phyloP scores from a whole-genome alignment of 164 flowering plant genomes.

The Kingdonia uniflora region DNA sequence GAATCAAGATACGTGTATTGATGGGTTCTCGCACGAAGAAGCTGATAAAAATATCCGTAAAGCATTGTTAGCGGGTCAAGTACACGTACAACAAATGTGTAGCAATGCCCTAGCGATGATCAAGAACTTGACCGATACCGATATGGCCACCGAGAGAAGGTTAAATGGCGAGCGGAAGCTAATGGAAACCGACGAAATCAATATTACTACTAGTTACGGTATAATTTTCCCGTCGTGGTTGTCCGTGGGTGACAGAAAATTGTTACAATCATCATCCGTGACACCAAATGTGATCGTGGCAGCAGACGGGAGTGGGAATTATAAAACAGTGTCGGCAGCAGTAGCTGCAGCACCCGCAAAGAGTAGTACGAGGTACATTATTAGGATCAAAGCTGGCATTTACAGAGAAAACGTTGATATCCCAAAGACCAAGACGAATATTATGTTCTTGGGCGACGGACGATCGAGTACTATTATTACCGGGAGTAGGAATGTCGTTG shows the following conservation, averaged over 20 bases:
- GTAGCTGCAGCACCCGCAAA: constrained; percentile 71
- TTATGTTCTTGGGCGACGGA: constrained; percentile 88
- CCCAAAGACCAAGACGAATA: constrained; percentile 54
- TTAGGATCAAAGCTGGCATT: constrained; percentile 71
- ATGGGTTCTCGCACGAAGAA: constrained; percentile 65
- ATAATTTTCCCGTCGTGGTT: constrained; percentile 65
- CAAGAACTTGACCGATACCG: constrained; percentile 62
- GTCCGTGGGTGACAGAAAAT: constrained; percentile 53
- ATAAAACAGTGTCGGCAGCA: constrained; percentile 58
- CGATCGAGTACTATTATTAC: constrained; percentile 72
- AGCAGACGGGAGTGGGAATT: constrained; percentile 82
- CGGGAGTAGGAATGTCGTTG: constrained; percentile 55
- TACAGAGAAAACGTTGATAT: constrained; percentile 86
- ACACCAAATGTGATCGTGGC: constrained; percentile 66
- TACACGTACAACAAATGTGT: constrained; percentile 44
- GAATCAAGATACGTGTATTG: constrained; percentile 66
- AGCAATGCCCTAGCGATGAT: constrained; percentile 82
- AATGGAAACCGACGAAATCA: constrained; percentile 11
- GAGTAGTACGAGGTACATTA: constrained; percentile 56
- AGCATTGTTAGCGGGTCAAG: constrained; percentile 22
- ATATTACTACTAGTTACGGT: background rate
- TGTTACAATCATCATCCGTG: constrained; percentile 47
- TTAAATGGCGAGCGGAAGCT: constrained; percentile 8
- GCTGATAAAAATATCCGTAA: constrained; percentile 43
- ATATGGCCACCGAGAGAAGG: constrained; percentile 25